Base-by-base conservation (phyloP, 495 filamentous ascomycete genomes). In the Penicillium flavigenum region DNA sequence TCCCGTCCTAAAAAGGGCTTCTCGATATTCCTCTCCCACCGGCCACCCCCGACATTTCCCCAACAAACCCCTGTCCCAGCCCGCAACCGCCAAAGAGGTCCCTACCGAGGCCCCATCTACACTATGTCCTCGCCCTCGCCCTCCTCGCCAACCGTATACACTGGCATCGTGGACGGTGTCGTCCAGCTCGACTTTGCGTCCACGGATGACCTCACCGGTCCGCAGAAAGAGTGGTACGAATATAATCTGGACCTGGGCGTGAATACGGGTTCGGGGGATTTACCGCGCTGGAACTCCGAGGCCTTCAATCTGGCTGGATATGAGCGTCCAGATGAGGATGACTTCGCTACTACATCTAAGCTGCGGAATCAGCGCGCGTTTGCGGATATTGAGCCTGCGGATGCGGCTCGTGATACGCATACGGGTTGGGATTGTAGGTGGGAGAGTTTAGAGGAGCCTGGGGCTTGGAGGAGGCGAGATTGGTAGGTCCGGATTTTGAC, bases 91-190 rank as follows among this genome's bases (percentile, higher is more conserved):
- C 57, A 47, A 60, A 55, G 41, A 29, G 54, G 47, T 7, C 55
- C 67, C 43, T 76, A 78, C 63, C 69, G 67, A 47, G 76, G 69
- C n/a, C 75, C 82, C 6, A 77, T 87, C 44, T 87, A 87, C 58
- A 76, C 77, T 44, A 76, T 87, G 64, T 83, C 81, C 12, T 76
- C 78, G 4, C 82, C 84, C 1, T 86, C 83, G 2, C 63, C 76
- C 1, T 70, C 65, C 29, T 86, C 82, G 1, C 76, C 82, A 19
- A 79, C 76, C 16, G 63, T 86, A n/a, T 87, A 82, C 65, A 76
- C 80, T 16, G 84, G 84, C 10, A 63, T 85, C 16, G 79, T 80
- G 47, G 75, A 79, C 47, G 71, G 73, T 0, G 69, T 86, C 2
- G 54, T 84, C 6, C 75, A 80, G 22, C 66, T 87, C 2, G 80